Percentiles rank a stretch among this genome's conserved stretches.
Evolutionary conservation across 768 basidiomycete genomes (phyloP).

Genomic region (Suillus weaverae): DNA sequence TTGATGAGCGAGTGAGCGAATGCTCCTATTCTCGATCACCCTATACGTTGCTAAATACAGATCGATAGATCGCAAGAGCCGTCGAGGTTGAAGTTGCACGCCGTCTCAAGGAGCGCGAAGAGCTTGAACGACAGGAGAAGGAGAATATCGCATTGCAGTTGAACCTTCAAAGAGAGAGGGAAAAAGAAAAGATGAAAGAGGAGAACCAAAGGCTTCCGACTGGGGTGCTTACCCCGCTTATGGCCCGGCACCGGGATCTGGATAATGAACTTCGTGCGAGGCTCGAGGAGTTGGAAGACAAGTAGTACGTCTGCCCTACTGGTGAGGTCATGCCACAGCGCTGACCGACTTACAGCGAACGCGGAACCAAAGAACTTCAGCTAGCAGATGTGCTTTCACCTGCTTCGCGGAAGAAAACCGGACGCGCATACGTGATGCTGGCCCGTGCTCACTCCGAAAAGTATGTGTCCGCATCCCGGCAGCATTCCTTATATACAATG

Average conservation of each 20-base stretch:
- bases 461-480: conserved; percentile 41
- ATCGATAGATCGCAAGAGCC: conserved; percentile 61
- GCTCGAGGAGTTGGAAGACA: conserved; percentile 68
- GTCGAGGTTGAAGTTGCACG: conserved; percentile 75
- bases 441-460: conserved; percentile 81
- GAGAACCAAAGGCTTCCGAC: conserved; percentile 23
- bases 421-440: conserved; percentile 79
- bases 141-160: conserved; percentile 23
- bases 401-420: conserved; percentile 77
- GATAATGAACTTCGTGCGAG: conserved; percentile 66
- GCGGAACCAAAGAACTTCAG: conserved; percentile 58
- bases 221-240: conserved; percentile 57
- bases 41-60: conserved; percentile 2
- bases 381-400: conserved; percentile 68
- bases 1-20: conserved; percentile 65
- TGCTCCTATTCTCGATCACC: background rate
- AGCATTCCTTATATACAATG: background rate
- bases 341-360: conserved; percentile 46
- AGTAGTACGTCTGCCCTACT: conserved; percentile 53
- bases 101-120: conserved; percentile 51
- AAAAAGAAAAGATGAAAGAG: conserved; percentile 12
- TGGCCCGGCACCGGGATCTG: conserved; percentile 65
- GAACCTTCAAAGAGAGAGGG: conserved; percentile 15
- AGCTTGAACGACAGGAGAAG: conserved; percentile 28
- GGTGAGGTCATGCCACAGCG: conserved; percentile 9